phyloP scores from a whole-genome alignment of 176 grass and related monocot species.

The Carex kokanica region DNA sequence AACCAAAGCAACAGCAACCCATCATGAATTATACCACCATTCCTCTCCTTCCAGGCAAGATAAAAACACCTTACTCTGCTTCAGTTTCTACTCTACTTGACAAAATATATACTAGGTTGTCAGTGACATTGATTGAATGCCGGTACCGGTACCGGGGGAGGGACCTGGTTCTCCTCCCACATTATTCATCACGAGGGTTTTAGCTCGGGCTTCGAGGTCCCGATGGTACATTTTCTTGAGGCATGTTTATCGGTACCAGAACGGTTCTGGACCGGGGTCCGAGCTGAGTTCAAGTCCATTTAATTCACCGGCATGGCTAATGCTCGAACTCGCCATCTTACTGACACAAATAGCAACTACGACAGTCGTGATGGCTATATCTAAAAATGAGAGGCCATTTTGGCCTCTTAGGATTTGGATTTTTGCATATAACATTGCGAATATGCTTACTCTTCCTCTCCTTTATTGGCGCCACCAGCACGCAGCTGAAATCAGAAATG shows the following conservation, averaged over 20 bases:
- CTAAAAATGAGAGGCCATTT: slow-evolving; percentile 55
- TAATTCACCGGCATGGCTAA: slow-evolving; percentile 77
- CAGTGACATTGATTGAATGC: background rate
- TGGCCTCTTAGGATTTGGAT: slow-evolving; percentile 95
- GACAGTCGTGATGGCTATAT: slow-evolving; percentile 40
- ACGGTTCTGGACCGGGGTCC: slow-evolving; percentile 55
- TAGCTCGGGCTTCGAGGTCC: slow-evolving; percentile 61
- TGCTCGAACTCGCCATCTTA: slow-evolving; percentile 56
- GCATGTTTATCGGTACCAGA: slow-evolving; percentile 92
- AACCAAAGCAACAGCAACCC: slow-evolving; percentile 37
- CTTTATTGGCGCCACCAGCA: slow-evolving; percentile 85
- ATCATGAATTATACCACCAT: slow-evolving; percentile 29
- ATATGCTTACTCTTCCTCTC: slow-evolving; percentile 87
- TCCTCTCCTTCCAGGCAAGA: background rate
- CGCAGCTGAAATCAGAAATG: background rate
- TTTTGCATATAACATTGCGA: slow-evolving; percentile 71
- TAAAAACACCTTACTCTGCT: background rate
- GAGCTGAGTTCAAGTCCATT: slow-evolving; percentile 88
- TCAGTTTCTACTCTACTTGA: background rate
- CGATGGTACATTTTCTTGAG: slow-evolving; percentile 93
- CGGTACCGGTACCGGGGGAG: slow-evolving; percentile 7
- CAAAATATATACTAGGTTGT: background rate
- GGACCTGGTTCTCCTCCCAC: slow-evolving; percentile 9
- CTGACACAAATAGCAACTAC: slow-evolving; percentile 50
- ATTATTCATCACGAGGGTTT: slow-evolving; percentile 50